Percentiles rank a stretch among this genome's conserved stretches.
These are phyloP conservation scores for Artomyces pyxidatus DNA, from an alignment of 768 basidiomycete species.

Conservation along the genomic window DNA sequence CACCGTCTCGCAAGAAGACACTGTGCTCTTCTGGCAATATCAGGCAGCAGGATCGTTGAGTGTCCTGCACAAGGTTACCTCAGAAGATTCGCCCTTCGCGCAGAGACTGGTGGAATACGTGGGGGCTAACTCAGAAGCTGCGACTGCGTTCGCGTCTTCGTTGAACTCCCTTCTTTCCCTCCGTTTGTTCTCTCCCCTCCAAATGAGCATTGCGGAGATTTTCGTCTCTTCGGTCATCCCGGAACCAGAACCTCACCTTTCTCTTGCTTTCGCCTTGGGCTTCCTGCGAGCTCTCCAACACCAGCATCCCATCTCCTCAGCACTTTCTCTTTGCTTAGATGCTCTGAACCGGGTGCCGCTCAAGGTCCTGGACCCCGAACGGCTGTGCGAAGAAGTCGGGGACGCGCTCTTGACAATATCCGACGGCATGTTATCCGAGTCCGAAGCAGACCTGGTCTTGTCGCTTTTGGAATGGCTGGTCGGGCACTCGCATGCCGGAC, in stretches of 20 bases:
- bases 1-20: conserved; percentile 23
- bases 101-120: conserved; percentile 39
- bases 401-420: conserved; percentile 24
- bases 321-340: conserved; percentile 3
- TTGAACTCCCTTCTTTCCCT: conserved; percentile 41
- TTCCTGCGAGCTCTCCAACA: conserved; percentile 23
- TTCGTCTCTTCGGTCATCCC: conserved; percentile 19
- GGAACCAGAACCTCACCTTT: neutral
- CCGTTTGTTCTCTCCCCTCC: conserved; percentile 35
- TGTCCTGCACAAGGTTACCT: conserved; percentile 39
- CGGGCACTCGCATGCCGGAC: conserved; percentile 27
- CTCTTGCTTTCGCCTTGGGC: conserved; percentile 18
- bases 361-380: conserved; percentile 11
- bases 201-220: conserved; percentile 34
- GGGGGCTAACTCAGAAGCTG: conserved; percentile 34
- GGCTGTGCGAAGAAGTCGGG: conserved; percentile 28
- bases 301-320: conserved; percentile 15
- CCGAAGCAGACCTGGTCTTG: conserved; percentile 29
- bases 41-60: conserved; percentile 43
- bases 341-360: conserved; percentile 10
- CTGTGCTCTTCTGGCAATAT: conserved; percentile 34
- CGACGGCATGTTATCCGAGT: conserved; percentile 8
- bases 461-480: conserved; percentile 49
- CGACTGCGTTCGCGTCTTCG: conserved; percentile 30
- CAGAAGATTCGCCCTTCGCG: conserved; percentile 29